Percentiles rank a stretch among this genome's conserved stretches.
These are phyloP conservation scores for Epichloe coenophiala DNA, from an alignment of 2,329 filamentous ascomycete genomes.

Conservation along the genomic window DNA sequence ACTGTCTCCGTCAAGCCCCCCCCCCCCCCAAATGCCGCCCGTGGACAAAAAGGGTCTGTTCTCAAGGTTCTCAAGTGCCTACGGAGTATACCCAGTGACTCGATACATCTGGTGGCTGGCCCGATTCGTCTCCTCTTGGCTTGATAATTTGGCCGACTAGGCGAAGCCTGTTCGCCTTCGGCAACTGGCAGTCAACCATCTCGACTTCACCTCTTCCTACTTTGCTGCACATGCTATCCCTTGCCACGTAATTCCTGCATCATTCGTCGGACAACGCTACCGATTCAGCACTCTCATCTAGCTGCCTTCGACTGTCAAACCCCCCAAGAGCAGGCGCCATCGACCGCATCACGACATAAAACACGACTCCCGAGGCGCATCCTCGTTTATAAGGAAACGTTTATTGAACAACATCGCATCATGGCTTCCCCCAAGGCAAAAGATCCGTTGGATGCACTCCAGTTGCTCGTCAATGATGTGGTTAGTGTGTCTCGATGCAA, in stretches of 20 bases:
- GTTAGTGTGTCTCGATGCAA: conserved; percentile 24
- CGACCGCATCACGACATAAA: neutral
- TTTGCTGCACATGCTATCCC: neutral
- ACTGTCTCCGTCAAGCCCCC: neutral
- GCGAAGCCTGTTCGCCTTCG: too few species aligned
- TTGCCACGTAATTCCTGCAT: neutral
- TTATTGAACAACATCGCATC: conserved; percentile 6
- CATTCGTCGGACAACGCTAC: too few species aligned
- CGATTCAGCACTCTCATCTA: neutral
- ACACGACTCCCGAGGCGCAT: neutral
- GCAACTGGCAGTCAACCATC: neutral
- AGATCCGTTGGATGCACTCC: conserved; percentile 33
- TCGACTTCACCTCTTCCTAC: neutral
- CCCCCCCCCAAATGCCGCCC: neutral
- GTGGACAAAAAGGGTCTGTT: neutral
- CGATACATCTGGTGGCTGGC: neutral
- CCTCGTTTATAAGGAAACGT: neutral
- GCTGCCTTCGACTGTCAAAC: neutral
- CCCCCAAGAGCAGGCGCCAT: neutral
- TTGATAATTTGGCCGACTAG: neutral
- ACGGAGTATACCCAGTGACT: neutral
- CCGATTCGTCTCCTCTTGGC: neutral
- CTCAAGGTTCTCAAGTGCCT: neutral
- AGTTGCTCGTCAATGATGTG: conserved; percentile 40
- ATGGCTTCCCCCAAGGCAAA: conserved; percentile 15